Evolutionary conservation across 2,329 filamentous ascomycete genomes (phyloP).

Genomic region (Cercospora beticola): DNA sequence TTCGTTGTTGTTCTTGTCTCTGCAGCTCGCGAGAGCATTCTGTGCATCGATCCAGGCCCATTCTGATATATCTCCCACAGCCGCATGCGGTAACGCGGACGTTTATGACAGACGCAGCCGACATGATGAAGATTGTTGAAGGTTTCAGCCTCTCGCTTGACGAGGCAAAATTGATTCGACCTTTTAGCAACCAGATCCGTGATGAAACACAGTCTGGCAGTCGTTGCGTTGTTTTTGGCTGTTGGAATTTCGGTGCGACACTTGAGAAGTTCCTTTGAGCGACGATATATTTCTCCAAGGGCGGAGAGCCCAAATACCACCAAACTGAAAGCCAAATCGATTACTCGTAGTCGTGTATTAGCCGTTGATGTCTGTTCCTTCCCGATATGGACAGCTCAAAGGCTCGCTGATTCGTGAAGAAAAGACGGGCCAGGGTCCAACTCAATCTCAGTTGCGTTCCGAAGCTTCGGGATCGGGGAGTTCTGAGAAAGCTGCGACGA

Average conservation of each 20-base stretch:
- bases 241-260: background rate
- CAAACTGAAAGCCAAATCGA: background rate
- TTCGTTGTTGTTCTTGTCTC: background rate
- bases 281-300: background rate
- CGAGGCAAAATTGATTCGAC: background rate
- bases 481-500: background rate
- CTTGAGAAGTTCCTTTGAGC: background rate
- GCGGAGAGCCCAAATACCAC: background rate
- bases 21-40: background rate
- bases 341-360: background rate
- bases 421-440: background rate
- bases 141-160: background rate
- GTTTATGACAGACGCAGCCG: background rate
- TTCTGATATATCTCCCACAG: background rate
- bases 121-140: background rate
- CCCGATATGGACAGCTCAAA: conserved; percentile 8
- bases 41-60: background rate
- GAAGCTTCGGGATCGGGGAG: background rate
- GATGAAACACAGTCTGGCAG: background rate
- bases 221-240: background rate
- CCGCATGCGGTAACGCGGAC: conserved; percentile 6
- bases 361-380: background rate
- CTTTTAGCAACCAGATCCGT: background rate
- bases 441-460: background rate
- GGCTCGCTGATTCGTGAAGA: background rate